phyloP scores from a whole-genome alignment of 768 basidiomycete species.

The Amyloporia xantha region DNA sequence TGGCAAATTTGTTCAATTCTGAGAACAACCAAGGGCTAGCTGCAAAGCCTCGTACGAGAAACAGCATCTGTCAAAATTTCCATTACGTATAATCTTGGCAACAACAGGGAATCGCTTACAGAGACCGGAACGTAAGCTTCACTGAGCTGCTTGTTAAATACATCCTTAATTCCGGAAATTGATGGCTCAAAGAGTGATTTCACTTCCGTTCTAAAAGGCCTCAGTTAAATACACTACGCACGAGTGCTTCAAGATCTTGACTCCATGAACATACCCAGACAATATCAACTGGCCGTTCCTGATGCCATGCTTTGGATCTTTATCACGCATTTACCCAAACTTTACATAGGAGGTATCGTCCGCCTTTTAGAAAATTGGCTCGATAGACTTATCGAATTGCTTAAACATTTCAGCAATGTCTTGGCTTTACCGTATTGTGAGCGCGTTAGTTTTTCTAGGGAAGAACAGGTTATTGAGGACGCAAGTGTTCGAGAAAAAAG shows the following conservation, averaged over 20 bases:
- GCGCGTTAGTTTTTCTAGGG: constrained; percentile 44
- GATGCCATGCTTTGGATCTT: constrained; percentile 32
- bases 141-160: constrained; percentile 3
- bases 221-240: not conserved
- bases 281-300: constrained; percentile 34
- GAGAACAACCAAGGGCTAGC: constrained; percentile 30
- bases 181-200: constrained; percentile 39
- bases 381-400: constrained; percentile 33
- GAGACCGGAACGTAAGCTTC: not conserved
- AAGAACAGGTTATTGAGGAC: too few species aligned
- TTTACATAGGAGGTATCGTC: constrained; percentile 33
- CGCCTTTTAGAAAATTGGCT: constrained; percentile 27
- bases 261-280: constrained; percentile 23
- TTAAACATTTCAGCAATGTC: constrained; percentile 42
- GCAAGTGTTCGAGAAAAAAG: too few species aligned
- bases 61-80: constrained; percentile 48
- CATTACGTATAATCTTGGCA: not conserved
- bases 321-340: constrained; percentile 35
- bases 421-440: constrained; percentile 36
- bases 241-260: not conserved
- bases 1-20: constrained; percentile 60
- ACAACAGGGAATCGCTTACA: not conserved
- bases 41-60: constrained; percentile 78
- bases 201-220: constrained; percentile 24
- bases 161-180: constrained; percentile 29